Evolutionary conservation across 2,329 filamentous ascomycete genomes (phyloP).

Genomic region (Aspergillus latus): DNA sequence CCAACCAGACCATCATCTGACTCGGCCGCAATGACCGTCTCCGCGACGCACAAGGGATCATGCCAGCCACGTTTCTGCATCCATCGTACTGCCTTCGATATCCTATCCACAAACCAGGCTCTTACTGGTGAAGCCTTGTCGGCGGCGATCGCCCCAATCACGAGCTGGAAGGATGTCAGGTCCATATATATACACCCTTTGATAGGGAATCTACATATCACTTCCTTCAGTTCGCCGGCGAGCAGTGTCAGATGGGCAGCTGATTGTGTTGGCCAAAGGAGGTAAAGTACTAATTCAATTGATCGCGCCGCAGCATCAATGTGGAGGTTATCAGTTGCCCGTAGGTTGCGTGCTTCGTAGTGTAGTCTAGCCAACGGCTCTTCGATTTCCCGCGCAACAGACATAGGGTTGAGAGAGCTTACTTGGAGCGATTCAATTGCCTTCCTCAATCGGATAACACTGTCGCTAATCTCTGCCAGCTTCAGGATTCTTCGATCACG

Average conservation of each 20-base stretch:
- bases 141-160: conserved; percentile 8
- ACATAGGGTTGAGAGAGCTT: background rate
- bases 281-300: conserved; percentile 2
- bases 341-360: conserved; percentile 2
- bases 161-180: conserved; percentile 6
- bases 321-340: background rate
- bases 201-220: conserved; percentile 2
- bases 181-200: conserved; percentile 7
- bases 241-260: conserved; percentile 5
- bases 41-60: background rate
- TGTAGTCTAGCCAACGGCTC: conserved; percentile 5
- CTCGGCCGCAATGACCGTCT: background rate
- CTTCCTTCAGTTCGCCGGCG: conserved; percentile 2
- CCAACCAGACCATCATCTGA: background rate
- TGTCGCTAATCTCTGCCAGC: background rate
- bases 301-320: conserved; percentile 7
- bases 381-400: conserved; percentile 4
- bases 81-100: background rate
- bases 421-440: background rate
- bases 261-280: conserved; percentile 5
- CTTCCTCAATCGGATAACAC: background rate
- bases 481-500: background rate
- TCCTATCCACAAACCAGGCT: conserved; percentile 6
- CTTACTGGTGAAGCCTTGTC: background rate
- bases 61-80: conserved; percentile 6